Base-by-base conservation (phyloP, 1,284 basidiomycete species). In the Veloboletus limbatus region DNA sequence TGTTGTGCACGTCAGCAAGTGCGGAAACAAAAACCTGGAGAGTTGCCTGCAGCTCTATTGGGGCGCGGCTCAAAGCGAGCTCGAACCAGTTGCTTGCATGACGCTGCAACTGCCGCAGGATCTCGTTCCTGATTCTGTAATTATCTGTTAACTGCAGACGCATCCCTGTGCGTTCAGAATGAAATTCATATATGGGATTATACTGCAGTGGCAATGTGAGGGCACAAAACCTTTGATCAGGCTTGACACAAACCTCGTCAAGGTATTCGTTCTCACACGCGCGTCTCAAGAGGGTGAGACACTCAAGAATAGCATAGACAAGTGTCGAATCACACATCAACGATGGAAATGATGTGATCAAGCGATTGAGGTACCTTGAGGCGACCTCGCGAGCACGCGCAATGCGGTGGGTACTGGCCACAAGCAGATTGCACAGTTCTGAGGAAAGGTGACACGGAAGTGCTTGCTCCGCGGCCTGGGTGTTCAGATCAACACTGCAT, bases 301-400 rank as follows among this genome's bases (percentile, higher is more conserved):
- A 85, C 65, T 99, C 97, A 34, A 99, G 75, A 49, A 98, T 87
- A 22, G 89, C 82, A 55, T 87, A 91, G 6, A 99, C 90, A 27
- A 98, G 77, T 11, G 86, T 78, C 10, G 86, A 79, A 62, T 96
- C 88, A 67, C 95, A 98, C 78, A 98, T 87, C 49, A 99, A 72
- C 8, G 92, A 93, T 1, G 97, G 95, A 69, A 97, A 97, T 2
- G 89, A 91, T n/a, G 84, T 86, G 54, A 98, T 82, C 36, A 99
- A 74, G 31, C 85, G 81, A 67, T 94, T 83, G 21, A 97, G 75
- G 61, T 91, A 97, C 64, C 79, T 83, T 43, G 85, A 78, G 1
- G 96, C 91, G 18, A 92, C 77, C 30, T 88, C 84, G 32, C 96
- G 80, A 43, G 90, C 89, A 62, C 88, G 88, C 27, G 78, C 72